Evolutionary conservation across 345 rosid species (phyloP).

Genomic region (Citrus hindsii): DNA sequence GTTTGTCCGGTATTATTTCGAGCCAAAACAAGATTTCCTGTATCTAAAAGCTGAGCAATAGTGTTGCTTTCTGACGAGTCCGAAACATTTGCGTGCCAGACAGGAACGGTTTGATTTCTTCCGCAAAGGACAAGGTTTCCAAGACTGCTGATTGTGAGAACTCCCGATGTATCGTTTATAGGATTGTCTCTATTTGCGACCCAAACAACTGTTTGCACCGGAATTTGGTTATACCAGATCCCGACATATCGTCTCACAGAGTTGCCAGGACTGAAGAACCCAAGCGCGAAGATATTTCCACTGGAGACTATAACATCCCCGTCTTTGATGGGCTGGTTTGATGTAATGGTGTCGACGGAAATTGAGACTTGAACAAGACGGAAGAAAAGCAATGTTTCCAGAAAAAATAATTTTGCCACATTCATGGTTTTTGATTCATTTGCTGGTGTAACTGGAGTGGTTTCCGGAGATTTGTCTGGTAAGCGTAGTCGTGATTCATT

Average conservation of each 20-base stretch:
- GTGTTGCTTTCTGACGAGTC: conserved; percentile 14
- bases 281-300: conserved; percentile 40
- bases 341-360: conserved; percentile 25
- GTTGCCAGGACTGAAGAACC: conserved; percentile 51
- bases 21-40: conserved; percentile 59
- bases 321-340: conserved; percentile 35
- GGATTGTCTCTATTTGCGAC: conserved; percentile 72
- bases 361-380: conserved; percentile 17
- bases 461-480: background rate
- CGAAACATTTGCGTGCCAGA: conserved; percentile 54
- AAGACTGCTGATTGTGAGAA: conserved; percentile 32
- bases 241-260: conserved; percentile 61
- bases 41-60: conserved; percentile 46
- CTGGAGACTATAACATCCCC: conserved; percentile 41
- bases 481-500: background rate
- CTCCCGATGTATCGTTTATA: conserved; percentile 39
- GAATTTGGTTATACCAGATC: conserved; percentile 61
- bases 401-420: background rate
- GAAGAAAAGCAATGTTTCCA: conserved; percentile 12
- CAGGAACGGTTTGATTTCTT: conserved; percentile 25
- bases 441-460: background rate
- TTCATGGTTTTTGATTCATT: conserved; percentile 7
- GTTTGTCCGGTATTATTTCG: conserved; percentile 18
- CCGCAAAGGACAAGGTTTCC: conserved; percentile 37
- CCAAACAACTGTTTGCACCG: conserved; percentile 58